Evolutionary conservation across 129 eudicot genomes (phyloP).

Genomic region (Deinandra increscens): DNA sequence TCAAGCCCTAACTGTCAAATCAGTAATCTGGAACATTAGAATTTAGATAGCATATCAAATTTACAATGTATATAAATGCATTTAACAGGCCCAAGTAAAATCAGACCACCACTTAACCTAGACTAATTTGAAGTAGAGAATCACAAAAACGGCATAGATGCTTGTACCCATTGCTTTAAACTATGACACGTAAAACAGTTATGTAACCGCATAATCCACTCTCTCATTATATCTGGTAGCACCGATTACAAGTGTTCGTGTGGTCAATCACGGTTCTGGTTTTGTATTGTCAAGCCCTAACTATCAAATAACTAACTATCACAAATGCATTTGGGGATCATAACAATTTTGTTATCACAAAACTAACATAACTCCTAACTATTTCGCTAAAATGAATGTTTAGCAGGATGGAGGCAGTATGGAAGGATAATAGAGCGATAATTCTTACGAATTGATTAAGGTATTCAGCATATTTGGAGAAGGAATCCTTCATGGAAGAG

Average conservation of each 20-base stretch:
- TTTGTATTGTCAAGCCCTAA: neutral
- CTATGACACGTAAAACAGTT: no score
- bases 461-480: conserved; percentile 64
- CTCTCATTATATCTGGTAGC: neutral
- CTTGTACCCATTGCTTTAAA: no score
- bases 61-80: no score
- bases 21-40: no score
- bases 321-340: neutral
- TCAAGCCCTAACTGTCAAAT: no score
- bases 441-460: conserved; percentile 65
- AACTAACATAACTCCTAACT: neutral
- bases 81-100: no score
- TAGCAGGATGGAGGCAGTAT: no score
- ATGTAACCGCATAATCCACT: neutral
- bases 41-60: no score
- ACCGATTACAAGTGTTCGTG: no score
- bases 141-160: neutral
- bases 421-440: neutral
- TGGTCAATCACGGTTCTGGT: neutral
- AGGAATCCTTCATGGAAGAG: conserved; percentile 54
- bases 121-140: no score
- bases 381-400: neutral
- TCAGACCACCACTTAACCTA: no score
- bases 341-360: neutral
- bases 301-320: neutral